A percentile compares a stretch with the other conserved stretches of the same genome.
These are phyloP conservation scores for Linderniella brevidens DNA, from an alignment of 257 asterid species.

Conservation along the genomic window DNA sequence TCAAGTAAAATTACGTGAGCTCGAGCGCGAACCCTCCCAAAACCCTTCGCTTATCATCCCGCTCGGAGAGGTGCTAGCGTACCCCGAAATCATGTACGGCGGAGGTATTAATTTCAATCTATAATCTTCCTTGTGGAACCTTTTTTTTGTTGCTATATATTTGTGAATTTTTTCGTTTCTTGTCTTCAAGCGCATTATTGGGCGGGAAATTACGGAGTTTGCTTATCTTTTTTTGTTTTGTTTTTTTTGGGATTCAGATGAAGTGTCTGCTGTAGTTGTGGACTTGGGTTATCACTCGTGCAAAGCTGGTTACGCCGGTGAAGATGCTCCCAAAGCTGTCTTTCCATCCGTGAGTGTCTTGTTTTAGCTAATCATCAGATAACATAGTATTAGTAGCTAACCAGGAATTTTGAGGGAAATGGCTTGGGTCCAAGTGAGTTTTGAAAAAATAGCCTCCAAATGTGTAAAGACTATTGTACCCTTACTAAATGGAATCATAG, in stretches of 20 bases:
- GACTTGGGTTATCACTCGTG: constrained; percentile 97
- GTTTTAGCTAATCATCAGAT: background rate
- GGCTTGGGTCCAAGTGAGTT: too few species aligned
- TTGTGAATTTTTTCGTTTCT: background rate
- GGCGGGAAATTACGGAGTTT: constrained; percentile 9
- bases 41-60: too few species aligned
- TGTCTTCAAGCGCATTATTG: background rate
- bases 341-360: constrained; percentile 65
- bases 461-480: too few species aligned
- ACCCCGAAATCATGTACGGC: constrained; percentile 17
- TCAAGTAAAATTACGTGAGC: too few species aligned
- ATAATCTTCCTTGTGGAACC: background rate
- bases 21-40: too few species aligned
- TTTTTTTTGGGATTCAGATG: constrained; percentile 35
- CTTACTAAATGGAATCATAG: too few species aligned
- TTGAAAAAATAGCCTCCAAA: too few species aligned
- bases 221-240: too few species aligned
- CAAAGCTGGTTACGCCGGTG: constrained; percentile 99
- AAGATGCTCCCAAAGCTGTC: constrained; percentile 99
- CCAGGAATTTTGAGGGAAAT: too few species aligned
- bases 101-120: constrained; percentile 14
- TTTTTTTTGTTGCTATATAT: background rate
- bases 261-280: constrained; percentile 85
- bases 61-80: background rate
- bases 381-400: too few species aligned